A percentile compares a stretch with the other conserved stretches of the same genome.
Conservation (phyloP, 192 early-diverging fungal species). For the Coemansia guatemalensis region DNA sequence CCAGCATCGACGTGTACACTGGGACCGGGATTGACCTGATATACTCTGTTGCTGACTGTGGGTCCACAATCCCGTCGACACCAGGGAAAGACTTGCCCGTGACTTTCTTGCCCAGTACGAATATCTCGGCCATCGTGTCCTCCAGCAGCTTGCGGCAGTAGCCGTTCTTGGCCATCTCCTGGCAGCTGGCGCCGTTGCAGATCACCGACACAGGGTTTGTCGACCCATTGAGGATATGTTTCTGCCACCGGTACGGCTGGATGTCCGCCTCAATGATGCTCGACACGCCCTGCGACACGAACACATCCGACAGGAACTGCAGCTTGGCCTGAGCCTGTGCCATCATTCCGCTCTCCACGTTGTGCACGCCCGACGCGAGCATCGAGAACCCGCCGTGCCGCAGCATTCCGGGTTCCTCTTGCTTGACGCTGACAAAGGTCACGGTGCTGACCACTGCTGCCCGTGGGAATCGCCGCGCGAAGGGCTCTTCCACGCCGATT, state of each 20-base stretch:
- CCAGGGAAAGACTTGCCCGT: constrained; percentile 42
- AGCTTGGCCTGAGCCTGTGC: constrained; percentile 11
- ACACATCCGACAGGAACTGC: constrained; percentile 19
- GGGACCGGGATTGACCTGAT: constrained; percentile 44
- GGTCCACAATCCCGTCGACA: constrained; percentile 47
- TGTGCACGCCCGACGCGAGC: constrained; percentile 39
- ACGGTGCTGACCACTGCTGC: constrained; percentile 38
- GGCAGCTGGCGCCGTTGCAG: constrained; percentile 40
- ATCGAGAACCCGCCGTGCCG: constrained; percentile 50
- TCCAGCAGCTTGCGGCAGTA: constrained; percentile 32
- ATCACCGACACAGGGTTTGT: constrained; percentile 52
- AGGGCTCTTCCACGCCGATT: constrained; percentile 44
- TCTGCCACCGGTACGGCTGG: constrained; percentile 54
- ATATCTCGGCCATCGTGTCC: constrained; percentile 48
- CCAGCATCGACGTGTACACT: constrained; percentile 51
- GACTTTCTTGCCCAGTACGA: constrained; percentile 37
- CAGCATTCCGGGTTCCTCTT: constrained; percentile 14
- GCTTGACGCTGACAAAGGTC: constrained; percentile 46
- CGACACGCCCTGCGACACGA: constrained; percentile 35
- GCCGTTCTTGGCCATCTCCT: constrained; percentile 38
- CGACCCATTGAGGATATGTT: constrained; percentile 48
- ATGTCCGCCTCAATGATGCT: constrained; percentile 43
- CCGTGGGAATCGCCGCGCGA: constrained; percentile 22
- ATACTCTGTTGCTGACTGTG: constrained; percentile 38
- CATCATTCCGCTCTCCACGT: neutral